Evolutionary conservation across 164 flowering plant species (phyloP).

Genomic region (Umbilicus rupestris): DNA sequence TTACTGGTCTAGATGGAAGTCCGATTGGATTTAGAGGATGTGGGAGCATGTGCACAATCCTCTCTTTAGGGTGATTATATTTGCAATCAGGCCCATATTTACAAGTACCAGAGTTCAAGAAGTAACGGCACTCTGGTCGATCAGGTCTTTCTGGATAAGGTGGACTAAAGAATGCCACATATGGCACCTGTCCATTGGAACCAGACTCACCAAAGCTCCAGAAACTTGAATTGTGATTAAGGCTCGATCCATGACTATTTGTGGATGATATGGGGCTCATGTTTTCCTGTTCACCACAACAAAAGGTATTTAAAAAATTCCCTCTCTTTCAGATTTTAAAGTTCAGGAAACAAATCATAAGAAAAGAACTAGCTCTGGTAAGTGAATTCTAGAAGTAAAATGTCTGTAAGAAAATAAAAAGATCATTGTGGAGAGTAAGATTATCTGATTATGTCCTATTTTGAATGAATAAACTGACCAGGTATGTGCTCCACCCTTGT

Average conservation of each 20-base stretch:
- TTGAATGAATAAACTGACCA: constrained; percentile 27
- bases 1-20: constrained; percentile 83
- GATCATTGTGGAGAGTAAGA: background rate
- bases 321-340: background rate
- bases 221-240: constrained; percentile 27
- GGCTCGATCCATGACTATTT: constrained; percentile 26
- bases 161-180: constrained; percentile 16
- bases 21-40: constrained; percentile 39
- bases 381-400: background rate
- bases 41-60: constrained; percentile 28
- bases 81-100: constrained; percentile 77
- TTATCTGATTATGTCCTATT: background rate
- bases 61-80: constrained; percentile 68
- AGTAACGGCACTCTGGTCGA: constrained; percentile 73
- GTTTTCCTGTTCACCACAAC: constrained; percentile 28
- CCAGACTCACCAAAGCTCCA: constrained; percentile 29
- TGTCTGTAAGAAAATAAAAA: background rate
- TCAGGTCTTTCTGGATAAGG: constrained; percentile 67
- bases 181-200: constrained; percentile 27
- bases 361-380: background rate
- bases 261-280: constrained; percentile 28
- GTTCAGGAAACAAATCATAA: background rate
- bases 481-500: constrained; percentile 59
- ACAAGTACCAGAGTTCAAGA: constrained; percentile 70
- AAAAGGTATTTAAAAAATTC: constrained; percentile 1